These are phyloP conservation scores for Aechmea fasciata DNA, from an alignment of 176 grass and related monocot species.

Conservation along the genomic window DNA sequence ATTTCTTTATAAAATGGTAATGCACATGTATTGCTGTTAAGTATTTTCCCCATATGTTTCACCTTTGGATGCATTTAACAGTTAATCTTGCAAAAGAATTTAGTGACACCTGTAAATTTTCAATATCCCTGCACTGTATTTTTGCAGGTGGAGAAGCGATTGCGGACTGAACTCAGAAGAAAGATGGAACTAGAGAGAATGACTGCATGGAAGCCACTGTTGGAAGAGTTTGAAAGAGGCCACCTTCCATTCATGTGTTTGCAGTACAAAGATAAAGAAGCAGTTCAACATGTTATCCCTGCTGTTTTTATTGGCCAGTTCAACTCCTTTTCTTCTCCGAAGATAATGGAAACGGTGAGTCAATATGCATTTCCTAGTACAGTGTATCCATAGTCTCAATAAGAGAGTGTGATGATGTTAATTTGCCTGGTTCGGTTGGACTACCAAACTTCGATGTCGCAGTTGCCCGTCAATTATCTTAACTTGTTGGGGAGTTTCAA, in stretches of 20 bases:
- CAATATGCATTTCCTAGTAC: neutral
- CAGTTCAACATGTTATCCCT: constrained; percentile 71
- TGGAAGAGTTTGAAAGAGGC: constrained; percentile 74
- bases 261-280: constrained; percentile 96
- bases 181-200: constrained; percentile 91
- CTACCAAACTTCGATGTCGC: too few relatives aligned
- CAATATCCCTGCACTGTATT: neutral
- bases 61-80: neutral
- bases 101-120: constrained; percentile 7
- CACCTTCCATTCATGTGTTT: constrained; percentile 94
- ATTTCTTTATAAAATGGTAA: too few relatives aligned
- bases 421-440: too few relatives aligned
- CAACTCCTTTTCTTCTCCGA: constrained; percentile 47
- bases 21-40: too few relatives aligned
- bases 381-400: neutral
- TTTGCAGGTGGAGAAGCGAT: constrained; percentile 70
- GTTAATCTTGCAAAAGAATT: neutral
- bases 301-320: constrained; percentile 83
- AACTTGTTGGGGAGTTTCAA: too few relatives aligned
- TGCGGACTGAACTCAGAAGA: constrained; percentile 63
- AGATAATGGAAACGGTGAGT: constrained; percentile 52
- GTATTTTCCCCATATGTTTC: too few relatives aligned
- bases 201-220: constrained; percentile 62
- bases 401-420: neutral
- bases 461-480: too few relatives aligned